Base-by-base conservation (phyloP, 2,329 filamentous ascomycete genomes). In the Alternaria triticimaculans region DNA sequence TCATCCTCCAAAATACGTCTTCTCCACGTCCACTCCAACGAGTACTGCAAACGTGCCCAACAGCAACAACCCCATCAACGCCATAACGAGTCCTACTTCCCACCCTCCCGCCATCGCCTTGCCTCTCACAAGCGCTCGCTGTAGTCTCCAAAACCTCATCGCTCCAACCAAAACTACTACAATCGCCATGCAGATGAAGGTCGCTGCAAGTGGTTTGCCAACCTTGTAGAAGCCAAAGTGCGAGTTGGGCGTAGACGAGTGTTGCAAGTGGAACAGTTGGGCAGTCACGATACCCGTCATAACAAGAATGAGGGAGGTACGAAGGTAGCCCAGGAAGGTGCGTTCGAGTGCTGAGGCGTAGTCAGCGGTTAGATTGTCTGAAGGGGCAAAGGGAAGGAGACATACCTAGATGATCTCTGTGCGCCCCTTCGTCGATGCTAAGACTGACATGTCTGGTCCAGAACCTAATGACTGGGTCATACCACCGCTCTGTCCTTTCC, bases 291-390 rank as follows among this genome's bases (percentile, higher is more conserved):
- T 87, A 18, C 90, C 90, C 20, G 89, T 81, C 80, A 92, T 89
- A 14, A 90, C 88, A 43, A 93, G 82, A n/a, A 87, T 84, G 41
- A 91, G 80, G 0, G 89, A 92, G 2, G 90, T 93, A 20, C 91
- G 87, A 28, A 93, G 84, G 76, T 93, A 93, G 28, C 86, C 89
- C 18, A 94, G 86, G 74, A 90, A 94, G 18, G 91, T 94, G 60
- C 91, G 84, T 79, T 94, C 90, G 58, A 93, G 86, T 41, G 91
- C 91, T 93, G 71, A 43, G 43, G 46, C 28, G 3, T 15, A 8
- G 8, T 50, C 49, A 62, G 71, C 53, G 59, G 30, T 10, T 62
- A 44, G 23, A 50, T 8, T 8, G 20, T 26, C 23, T 25, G 55
- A 20, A n/a, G 8, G 41, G 6, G 15, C 6, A 11, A 26, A 20